Evolutionary conservation across 2,329 filamentous ascomycete species (phyloP).

Genomic region (Rhexocercosporidium sp.): DNA sequence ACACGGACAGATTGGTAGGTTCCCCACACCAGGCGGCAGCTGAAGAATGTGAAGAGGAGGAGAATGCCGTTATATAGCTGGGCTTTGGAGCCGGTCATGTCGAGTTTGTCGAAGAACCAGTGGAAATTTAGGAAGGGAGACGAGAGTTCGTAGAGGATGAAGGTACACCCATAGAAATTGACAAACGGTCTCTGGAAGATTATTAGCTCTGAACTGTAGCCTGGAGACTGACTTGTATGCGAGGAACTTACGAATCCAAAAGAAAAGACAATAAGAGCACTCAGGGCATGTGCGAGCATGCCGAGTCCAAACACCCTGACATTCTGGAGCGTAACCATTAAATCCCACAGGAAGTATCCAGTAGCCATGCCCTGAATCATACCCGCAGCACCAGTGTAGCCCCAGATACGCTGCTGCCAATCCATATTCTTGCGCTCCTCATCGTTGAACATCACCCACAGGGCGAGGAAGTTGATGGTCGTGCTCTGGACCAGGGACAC

Average conservation of each 20-base stretch:
- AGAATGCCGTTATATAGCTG: conserved; percentile 80
- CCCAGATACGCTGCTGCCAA: conserved; percentile 73
- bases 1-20: conserved; percentile 73
- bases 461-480: conserved; percentile 73
- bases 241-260: conserved; percentile 75
- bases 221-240: conserved; percentile 11
- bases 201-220: conserved; percentile 22
- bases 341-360: conserved; percentile 86
- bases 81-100: conserved; percentile 73
- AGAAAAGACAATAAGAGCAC: conserved; percentile 74
- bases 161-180: conserved; percentile 80
- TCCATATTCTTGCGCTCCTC: conserved; percentile 70
- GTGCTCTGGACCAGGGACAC: conserved; percentile 81
- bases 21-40: conserved; percentile 78
- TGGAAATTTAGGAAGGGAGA: conserved; percentile 87
- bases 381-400: conserved; percentile 73
- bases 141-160: conserved; percentile 88
- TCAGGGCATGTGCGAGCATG: conserved; percentile 76
- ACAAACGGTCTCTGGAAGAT: conserved; percentile 73
- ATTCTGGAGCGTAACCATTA: conserved; percentile 71
- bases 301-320: conserved; percentile 65
- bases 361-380: conserved; percentile 78
- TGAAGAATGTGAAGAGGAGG: conserved; percentile 77
- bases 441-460: conserved; percentile 75
- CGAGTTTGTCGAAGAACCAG: conserved; percentile 90